Base-by-base conservation (phyloP, 345 rosid species). In the Geranium brycei region DNA sequence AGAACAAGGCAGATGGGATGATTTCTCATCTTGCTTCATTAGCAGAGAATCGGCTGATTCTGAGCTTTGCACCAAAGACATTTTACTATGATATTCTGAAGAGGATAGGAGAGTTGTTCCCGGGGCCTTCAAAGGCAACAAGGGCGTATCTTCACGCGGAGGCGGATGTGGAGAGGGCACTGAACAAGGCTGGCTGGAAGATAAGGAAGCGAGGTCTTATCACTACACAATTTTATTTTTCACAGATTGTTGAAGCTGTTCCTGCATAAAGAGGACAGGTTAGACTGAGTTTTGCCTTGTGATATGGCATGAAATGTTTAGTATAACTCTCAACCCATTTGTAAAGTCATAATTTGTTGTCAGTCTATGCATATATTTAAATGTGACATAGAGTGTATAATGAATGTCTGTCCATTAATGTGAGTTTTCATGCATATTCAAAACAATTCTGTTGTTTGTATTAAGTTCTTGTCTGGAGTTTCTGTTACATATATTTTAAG, bases 81-180 rank as follows among this genome's bases (percentile, higher is more conserved):
- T 79, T 93, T 65, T 93, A 89, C 68, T 93, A 87, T 41, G 83
- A 85, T 73, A 62, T 85, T 60, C 75, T 89, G 19, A 93, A 93
- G 78, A 81, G 97, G 60, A 76, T 83, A 7, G 97, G 99, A 4
- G 96, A 93, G 83, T 79, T 93, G 79, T 90, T 89, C 73, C 99
- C 96, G 0, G 97, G 97, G 66, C 99, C 99, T 59, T 93, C 97
- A 8, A 93, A 90, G 83, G 99, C 96, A 14, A 93, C 97, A 0
- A 82, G 97, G 70, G 99, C 97, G 0, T 90, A 92, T 67, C 83
- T 87, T 61, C 99, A 90, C 10, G 69, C 99, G 0, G 99, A 93
- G 74, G 97, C 88, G 0, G 97, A 89, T 77, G 87, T 90, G 0
- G 97, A 93, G 81, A 78, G 79, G 59, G 97, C 97, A 0, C 61